phyloP scores from a whole-genome alignment of 177 flowering plant genomes.

The Vitis hybrid region DNA sequence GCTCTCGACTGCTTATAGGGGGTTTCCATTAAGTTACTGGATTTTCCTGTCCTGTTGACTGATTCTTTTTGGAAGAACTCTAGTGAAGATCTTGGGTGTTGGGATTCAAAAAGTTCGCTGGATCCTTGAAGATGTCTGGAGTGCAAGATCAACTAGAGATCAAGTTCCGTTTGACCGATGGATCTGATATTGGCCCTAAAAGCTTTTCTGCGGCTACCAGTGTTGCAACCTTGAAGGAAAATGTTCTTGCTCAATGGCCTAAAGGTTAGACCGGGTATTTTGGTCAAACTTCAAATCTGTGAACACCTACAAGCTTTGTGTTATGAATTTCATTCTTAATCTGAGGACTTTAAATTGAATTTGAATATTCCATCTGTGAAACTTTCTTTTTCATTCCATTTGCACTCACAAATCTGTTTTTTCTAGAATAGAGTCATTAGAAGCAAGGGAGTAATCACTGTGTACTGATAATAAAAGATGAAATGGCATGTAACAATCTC shows the following conservation, averaged over 20 bases:
- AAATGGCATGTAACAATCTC: too few species aligned
- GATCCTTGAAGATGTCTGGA: conserved; percentile 46
- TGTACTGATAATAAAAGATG: too few species aligned
- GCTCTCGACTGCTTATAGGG: conserved; percentile 3
- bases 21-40: conserved; percentile 1
- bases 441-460: too few species aligned
- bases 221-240: conserved; percentile 74
- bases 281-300: background rate
- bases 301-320: background rate
- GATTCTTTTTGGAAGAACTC: conserved; percentile 11
- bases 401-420: too few species aligned
- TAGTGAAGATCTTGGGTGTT: conserved; percentile 20
- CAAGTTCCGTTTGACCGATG: conserved; percentile 77
- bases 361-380: too few species aligned
- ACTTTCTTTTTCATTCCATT: too few species aligned
- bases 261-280: conserved; percentile 49
- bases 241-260: conserved; percentile 83
- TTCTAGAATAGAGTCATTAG: too few species aligned
- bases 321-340: too few species aligned
- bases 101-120: conserved; percentile 11
- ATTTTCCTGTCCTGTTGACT: background rate
- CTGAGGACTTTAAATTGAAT: too few species aligned
- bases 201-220: conserved; percentile 72
- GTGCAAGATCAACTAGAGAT: conserved; percentile 78
- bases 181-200: conserved; percentile 87